phyloP scores from a whole-genome alignment of 2,329 filamentous ascomycete genomes.

The Aspergillus versicolor region DNA sequence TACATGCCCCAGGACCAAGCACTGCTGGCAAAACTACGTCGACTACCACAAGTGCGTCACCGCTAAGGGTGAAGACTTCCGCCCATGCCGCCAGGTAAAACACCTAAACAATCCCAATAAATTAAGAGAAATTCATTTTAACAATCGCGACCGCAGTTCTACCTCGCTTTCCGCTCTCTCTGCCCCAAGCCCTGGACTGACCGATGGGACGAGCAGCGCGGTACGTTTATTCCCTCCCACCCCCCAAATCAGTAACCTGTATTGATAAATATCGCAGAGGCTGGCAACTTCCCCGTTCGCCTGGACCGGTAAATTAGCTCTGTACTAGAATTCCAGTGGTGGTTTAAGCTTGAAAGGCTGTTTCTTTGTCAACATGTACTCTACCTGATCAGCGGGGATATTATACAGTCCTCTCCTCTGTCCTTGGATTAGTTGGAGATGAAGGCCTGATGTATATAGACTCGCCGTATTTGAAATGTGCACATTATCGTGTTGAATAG shows the following conservation, averaged over 20 bases:
- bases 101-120: not conserved
- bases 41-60: slow-evolving; percentile 99
- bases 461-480: slow-evolving; percentile 22
- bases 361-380: slow-evolving; percentile 40
- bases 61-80: slow-evolving; percentile 98
- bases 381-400: slow-evolving; percentile 35
- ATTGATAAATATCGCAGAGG: slow-evolving; percentile 40
- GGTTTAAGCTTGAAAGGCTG: slow-evolving; percentile 24
- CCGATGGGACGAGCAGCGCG: slow-evolving; percentile 97
- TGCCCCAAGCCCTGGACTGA: slow-evolving; percentile 93
- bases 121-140: not conserved
- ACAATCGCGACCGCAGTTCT: slow-evolving; percentile 64
- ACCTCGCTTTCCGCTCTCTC: slow-evolving; percentile 91
- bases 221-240: slow-evolving; percentile 53
- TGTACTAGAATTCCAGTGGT: slow-evolving; percentile 23
- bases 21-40: slow-evolving; percentile 99
- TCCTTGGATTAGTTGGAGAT: slow-evolving; percentile 23
- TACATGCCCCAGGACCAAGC: slow-evolving; percentile 66
- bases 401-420: slow-evolving; percentile 23
- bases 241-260: slow-evolving; percentile 9
- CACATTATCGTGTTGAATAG: slow-evolving; percentile 5
- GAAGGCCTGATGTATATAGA: slow-evolving; percentile 30
- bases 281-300: slow-evolving; percentile 56
- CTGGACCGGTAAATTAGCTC: slow-evolving; percentile 49
- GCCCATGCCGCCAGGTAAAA: slow-evolving; percentile 88